phyloP scores from a whole-genome alignment of 2,329 filamentous ascomycete species.

The Madurella fahalii region DNA sequence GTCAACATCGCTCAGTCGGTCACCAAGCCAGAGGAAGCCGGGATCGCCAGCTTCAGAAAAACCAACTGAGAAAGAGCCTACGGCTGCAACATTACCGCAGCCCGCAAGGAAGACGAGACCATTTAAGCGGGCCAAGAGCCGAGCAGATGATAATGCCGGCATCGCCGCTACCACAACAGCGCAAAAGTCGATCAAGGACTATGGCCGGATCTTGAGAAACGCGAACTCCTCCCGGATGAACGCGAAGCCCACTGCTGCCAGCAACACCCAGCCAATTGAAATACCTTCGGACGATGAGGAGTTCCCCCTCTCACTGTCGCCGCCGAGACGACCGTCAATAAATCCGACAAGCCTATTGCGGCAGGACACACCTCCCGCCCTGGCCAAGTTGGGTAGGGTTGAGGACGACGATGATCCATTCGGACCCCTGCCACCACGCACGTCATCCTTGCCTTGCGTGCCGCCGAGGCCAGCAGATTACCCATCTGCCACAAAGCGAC shows the following conservation, averaged over 20 bases:
- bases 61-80: slow-evolving; percentile 38
- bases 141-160: slow-evolving; percentile 4
- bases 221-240: background rate
- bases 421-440: background rate
- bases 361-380: background rate
- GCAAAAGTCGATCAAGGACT: slow-evolving; percentile 14
- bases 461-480: too few species aligned
- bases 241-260: background rate
- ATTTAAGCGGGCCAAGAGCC: slow-evolving; percentile 23
- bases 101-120: slow-evolving; percentile 7
- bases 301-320: background rate
- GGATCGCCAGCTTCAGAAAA: slow-evolving; percentile 21
- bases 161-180: background rate
- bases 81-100: background rate
- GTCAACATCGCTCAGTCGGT: background rate
- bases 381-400: background rate
- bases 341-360: background rate
- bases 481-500: too few species aligned
- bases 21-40: slow-evolving; percentile 1
- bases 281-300: slow-evolving; percentile 8
- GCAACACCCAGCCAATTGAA: background rate
- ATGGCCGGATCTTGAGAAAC: slow-evolving; percentile 9
- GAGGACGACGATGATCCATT: slow-evolving; percentile 10
- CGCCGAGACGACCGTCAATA: background rate
- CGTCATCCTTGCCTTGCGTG: too few species aligned